Evolutionary conservation across 2,329 filamentous ascomycete genomes (phyloP), one percentile per base, ranked within the genome.

Genomic region (Colletotrichum scovillei): DNA sequence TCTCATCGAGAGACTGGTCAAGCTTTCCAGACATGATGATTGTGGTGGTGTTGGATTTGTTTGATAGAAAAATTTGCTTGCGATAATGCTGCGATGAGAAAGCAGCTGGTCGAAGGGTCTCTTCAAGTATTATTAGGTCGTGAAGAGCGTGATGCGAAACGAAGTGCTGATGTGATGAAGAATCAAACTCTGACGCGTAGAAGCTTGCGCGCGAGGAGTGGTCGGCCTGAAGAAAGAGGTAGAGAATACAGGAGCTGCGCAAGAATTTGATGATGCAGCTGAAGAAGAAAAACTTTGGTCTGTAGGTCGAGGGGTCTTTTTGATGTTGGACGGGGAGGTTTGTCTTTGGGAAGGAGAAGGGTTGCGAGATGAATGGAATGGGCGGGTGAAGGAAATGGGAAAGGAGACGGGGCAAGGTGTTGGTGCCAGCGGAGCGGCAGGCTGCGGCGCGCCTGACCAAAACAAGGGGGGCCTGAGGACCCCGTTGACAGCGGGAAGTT

Each of bases 1-100:
- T 98, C 87, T 98, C 95, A 84, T 98, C 97, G 78, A 99, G 94
- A 87, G 95, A 95, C 88, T 97, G 93, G 85, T 98, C 95, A 82
- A 99, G 93, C 88, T 98, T 98, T 88, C 91, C 93, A 88, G 95
- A 94, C 95, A 98, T 97, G 78, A 79, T 93, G 84, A 80, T 75
- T 76, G 73, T 59, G 52, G 16, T 55, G 19, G 16, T 55, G 19
- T 35, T 66, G 6, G 52, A 55, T 52, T 19, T 60, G 52, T 14
- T 46, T 38, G 32, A 8, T 60, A 28, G 26, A 6, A 26, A 38
- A 6, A 42, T 35, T 59, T 52, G 30, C 11, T 38, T 19, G 14
- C 24, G 16, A n/a, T 35, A 6, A 42, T 22, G 65, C 70, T 73
- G 73, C 60, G 49, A 53, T 46, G 16, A 55, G 35, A 7, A 56